Conservation (phyloP, 306 rosid species). For the Lathyrus aphaca region DNA sequence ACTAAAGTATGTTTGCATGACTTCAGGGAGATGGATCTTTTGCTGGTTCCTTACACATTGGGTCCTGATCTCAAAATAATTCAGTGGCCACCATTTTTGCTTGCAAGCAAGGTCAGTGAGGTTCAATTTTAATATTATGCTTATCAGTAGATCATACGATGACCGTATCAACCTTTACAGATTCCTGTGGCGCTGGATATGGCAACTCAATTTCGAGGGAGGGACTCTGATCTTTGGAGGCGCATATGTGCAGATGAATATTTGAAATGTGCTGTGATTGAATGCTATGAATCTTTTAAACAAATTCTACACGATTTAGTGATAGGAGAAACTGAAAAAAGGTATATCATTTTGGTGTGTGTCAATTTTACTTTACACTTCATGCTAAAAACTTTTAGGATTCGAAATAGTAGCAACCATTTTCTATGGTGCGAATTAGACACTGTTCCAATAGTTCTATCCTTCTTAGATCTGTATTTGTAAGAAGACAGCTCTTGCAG, state of each 20-base stretch:
- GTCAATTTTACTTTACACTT: slow-evolving; percentile 35
- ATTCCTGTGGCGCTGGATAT: slow-evolving; percentile 93
- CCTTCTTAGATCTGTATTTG: slow-evolving; percentile 29
- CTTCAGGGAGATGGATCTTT: slow-evolving; percentile 94
- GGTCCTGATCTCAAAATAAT: slow-evolving; percentile 80
- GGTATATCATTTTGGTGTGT: slow-evolving; percentile 48
- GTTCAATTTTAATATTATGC: slow-evolving; percentile 37
- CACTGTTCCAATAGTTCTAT: neutral
- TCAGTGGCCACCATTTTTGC: slow-evolving; percentile 99
- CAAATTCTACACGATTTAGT: slow-evolving; percentile 69
- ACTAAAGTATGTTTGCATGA: slow-evolving; percentile 43
- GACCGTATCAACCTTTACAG: slow-evolving; percentile 59
- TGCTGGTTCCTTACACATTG: slow-evolving; percentile 89
- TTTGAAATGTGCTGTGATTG: slow-evolving; percentile 96
- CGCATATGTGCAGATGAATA: slow-evolving; percentile 94
- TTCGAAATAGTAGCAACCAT: slow-evolving; percentile 22
- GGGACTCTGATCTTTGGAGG: slow-evolving; percentile 92
- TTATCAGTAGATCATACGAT: slow-evolving; percentile 35
- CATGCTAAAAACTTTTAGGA: slow-evolving; percentile 28
- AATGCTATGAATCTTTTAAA: slow-evolving; percentile 90
- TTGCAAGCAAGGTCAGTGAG: slow-evolving; percentile 83
- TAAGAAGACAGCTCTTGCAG: slow-evolving; percentile 1
- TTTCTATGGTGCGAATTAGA: neutral
- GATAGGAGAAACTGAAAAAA: slow-evolving; percentile 83
- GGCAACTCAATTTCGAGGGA: slow-evolving; percentile 88